A percentile compares a stretch with the other conserved stretches of the same genome.
phyloP scores from a whole-genome alignment of 2,329 filamentous ascomycete species.

The Capronia epimyces region DNA sequence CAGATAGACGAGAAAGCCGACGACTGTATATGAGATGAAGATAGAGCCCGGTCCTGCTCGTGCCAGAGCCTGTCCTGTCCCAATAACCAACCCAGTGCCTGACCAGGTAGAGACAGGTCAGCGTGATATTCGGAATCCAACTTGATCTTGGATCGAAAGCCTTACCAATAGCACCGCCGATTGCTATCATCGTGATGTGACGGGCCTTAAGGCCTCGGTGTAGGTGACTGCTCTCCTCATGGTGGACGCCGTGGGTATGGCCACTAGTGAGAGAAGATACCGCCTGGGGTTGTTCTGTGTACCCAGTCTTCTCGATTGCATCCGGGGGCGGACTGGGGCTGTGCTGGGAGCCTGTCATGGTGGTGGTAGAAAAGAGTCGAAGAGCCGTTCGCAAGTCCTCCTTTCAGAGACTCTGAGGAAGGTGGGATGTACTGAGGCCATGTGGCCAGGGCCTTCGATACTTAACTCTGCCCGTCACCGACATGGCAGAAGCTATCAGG shows the following conservation, averaged over 20 bases:
- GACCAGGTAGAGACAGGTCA: background rate
- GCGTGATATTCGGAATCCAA: no score
- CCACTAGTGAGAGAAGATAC: slow-evolving; percentile 5
- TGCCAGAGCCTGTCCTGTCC: slow-evolving; percentile 64
- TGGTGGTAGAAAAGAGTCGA: background rate
- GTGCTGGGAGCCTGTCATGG: slow-evolving; percentile 6
- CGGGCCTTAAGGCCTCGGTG: slow-evolving; percentile 40
- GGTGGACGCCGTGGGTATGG: slow-evolving; percentile 6
- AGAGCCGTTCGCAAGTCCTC: background rate
- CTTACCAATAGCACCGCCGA: slow-evolving; percentile 40
- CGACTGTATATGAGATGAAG: slow-evolving; percentile 41
- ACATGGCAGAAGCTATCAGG: background rate
- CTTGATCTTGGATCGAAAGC: background rate
- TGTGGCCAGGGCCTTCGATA: background rate
- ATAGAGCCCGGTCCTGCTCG: slow-evolving; percentile 41
- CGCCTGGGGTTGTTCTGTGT: background rate
- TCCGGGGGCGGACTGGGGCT: slow-evolving; percentile 7
- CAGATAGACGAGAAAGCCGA: slow-evolving; percentile 61
- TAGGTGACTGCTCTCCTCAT: slow-evolving; percentile 26
- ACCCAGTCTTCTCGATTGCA: slow-evolving; percentile 4
- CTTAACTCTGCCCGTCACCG: background rate
- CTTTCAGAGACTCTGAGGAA: background rate
- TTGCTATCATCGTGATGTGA: slow-evolving; percentile 42
- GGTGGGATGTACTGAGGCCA: background rate
- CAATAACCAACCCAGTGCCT: slow-evolving; percentile 49